Conservation (phyloP, 192 early-diverging fungal species). For the Linnemannia zychae region DNA sequence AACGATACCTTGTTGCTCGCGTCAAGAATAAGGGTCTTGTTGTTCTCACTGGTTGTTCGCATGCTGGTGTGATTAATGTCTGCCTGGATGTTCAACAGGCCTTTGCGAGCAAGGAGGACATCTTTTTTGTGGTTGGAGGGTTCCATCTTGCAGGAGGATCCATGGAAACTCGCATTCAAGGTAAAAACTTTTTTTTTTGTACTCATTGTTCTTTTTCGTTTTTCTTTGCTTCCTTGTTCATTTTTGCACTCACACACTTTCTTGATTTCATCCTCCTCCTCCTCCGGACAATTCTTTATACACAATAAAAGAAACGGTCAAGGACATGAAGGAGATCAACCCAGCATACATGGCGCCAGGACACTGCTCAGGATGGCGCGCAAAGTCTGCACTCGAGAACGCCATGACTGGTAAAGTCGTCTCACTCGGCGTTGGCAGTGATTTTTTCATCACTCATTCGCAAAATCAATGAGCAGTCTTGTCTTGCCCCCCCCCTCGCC, state of each 20-base stretch:
- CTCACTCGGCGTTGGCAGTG: constrained; percentile 41
- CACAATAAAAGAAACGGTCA: constrained; percentile 29
- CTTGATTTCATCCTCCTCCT: neutral
- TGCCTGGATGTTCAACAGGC: constrained; percentile 41
- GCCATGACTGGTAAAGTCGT: constrained; percentile 38
- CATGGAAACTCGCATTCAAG: constrained; percentile 41
- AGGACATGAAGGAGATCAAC: constrained; percentile 32
- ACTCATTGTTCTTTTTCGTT: neutral
- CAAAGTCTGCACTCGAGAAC: constrained; percentile 48
- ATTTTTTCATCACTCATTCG: constrained; percentile 31
- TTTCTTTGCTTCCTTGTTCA: neutral
- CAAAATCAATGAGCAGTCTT: neutral
- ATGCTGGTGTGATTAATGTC: constrained; percentile 54
- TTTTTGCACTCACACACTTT: neutral
- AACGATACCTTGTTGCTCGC: constrained; percentile 43
- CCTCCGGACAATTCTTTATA: neutral
- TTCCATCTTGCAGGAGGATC: constrained; percentile 50
- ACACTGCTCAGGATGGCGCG: constrained; percentile 57
- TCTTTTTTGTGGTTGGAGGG: constrained; percentile 54
- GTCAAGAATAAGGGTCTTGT: constrained; percentile 47
- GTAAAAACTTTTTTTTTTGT: neutral
- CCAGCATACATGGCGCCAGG: constrained; percentile 52
- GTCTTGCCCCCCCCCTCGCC: neutral
- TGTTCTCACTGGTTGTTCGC: constrained; percentile 50
- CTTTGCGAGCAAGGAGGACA: constrained; percentile 15